Conservation (phyloP, 2,329 filamentous ascomycete species). For the Purpureocillium lavendulum region DNA sequence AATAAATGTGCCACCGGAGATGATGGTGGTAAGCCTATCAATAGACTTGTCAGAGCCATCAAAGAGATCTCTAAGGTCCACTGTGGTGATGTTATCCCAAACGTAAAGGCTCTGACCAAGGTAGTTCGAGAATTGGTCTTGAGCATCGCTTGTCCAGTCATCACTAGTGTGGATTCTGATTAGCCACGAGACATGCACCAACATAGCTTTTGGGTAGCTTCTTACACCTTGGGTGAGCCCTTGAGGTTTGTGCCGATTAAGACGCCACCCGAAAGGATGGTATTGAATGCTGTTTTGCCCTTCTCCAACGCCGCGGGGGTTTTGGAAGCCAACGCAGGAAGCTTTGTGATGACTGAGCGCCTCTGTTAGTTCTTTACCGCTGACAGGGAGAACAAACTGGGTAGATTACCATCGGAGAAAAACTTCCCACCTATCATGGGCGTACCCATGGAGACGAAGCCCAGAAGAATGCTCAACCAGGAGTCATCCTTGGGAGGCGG, state of each 20-base stretch:
- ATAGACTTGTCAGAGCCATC: conserved; percentile 14
- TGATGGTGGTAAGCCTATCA: conserved; percentile 11
- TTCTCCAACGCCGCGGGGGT: too few relatives aligned
- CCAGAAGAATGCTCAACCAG: conserved; percentile 19
- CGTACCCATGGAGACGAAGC: conserved; percentile 18
- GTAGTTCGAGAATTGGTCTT: conserved; percentile 18
- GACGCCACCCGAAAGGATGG: too few relatives aligned
- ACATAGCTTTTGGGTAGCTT: not conserved
- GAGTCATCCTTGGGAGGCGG: conserved; percentile 8
- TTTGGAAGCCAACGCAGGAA: too few relatives aligned
- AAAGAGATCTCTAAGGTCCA: conserved; percentile 12
- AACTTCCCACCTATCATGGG: conserved; percentile 14
- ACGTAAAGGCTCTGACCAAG: conserved; percentile 16
- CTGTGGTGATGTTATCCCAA: conserved; percentile 14
- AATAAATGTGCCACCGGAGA: conserved; percentile 20
- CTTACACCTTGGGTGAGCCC: too few relatives aligned
- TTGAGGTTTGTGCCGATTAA: too few relatives aligned
- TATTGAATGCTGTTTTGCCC: too few relatives aligned
- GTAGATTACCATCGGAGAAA: conserved; percentile 8
- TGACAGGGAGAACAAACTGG: too few relatives aligned
- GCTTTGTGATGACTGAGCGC: too few relatives aligned
- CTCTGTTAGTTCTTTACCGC: too few relatives aligned
- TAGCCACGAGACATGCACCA: not conserved
- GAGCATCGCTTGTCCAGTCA: conserved; percentile 15
- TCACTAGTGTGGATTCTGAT: not conserved